phyloP scores from a whole-genome alignment of 768 basidiomycete species.

The Favolaschia claudopus region DNA sequence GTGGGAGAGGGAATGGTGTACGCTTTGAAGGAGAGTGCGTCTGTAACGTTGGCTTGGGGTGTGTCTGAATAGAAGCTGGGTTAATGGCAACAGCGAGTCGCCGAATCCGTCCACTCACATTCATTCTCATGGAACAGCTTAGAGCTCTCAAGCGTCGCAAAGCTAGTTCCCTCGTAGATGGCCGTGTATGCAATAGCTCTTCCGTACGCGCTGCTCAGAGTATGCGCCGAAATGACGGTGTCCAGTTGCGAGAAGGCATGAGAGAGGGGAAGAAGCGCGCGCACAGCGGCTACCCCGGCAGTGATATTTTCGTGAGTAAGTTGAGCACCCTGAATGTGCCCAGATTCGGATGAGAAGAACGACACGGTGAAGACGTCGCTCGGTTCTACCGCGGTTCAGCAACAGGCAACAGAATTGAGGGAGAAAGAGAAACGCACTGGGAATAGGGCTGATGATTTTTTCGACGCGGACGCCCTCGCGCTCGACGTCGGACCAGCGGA shows the following conservation, averaged over 20 bases:
- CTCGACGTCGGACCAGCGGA: conserved; percentile 76
- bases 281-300: conserved; percentile 84
- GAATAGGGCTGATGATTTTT: conserved; percentile 51
- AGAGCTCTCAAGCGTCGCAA: conserved; percentile 69
- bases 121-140: conserved; percentile 56
- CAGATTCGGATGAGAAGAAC: conserved; percentile 62
- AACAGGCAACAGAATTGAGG: not conserved
- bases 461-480: conserved; percentile 64
- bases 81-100: not conserved
- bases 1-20: conserved; percentile 80
- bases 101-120: conserved; percentile 38
- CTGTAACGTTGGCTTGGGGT: conserved; percentile 46
- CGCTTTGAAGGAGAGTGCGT: conserved; percentile 53
- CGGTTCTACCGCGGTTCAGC: conserved; percentile 61
- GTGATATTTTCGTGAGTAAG: conserved; percentile 88
- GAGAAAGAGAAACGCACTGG: conserved; percentile 53
- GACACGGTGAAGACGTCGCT: conserved; percentile 73
- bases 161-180: conserved; percentile 76
- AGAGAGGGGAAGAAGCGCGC: conserved; percentile 77
- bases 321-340: conserved; percentile 65
- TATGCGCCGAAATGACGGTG: conserved; percentile 77
- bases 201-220: conserved; percentile 80
- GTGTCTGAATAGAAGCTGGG: conserved; percentile 22
- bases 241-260: conserved; percentile 75
- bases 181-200: conserved; percentile 82